These are phyloP conservation scores for Pseudogymnoascus sp. DNA, from an alignment of 2,329 filamentous ascomycete genomes.

Conservation along the genomic window DNA sequence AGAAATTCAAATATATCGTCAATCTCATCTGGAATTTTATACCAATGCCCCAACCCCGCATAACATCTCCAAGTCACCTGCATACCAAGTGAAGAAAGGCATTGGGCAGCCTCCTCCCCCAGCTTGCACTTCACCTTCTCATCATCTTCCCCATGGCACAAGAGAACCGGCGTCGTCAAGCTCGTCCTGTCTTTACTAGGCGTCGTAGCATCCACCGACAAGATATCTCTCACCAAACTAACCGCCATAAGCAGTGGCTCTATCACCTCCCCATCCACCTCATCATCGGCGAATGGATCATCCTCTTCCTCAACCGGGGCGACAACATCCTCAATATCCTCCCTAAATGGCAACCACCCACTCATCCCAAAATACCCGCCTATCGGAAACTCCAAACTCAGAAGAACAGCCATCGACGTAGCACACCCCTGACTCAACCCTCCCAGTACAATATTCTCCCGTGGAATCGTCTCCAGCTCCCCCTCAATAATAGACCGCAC, in stretches of 20 bases:
- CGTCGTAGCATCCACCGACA: not conserved
- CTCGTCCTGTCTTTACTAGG: not conserved
- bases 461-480: constrained; percentile 28
- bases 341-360: constrained; percentile 37
- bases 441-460: constrained; percentile 39
- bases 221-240: not conserved
- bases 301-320: not conserved
- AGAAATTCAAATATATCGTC: constrained; percentile 37
- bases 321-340: constrained; percentile 28
- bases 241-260: constrained; percentile 1
- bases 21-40: constrained; percentile 40
- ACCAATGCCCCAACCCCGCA: constrained; percentile 39
- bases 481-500: constrained; percentile 29
- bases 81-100: constrained; percentile 29
- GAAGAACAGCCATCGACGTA: constrained; percentile 34
- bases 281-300: not conserved
- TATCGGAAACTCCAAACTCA: constrained; percentile 32
- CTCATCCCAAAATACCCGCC: constrained; percentile 42
- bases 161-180: not conserved
- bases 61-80: constrained; percentile 35
- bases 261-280: not conserved
- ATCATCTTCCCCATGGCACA: not conserved
- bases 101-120: constrained; percentile 33
- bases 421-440: constrained; percentile 49
- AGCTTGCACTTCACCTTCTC: constrained; percentile 23